phyloP scores from a whole-genome alignment of 2,329 filamentous ascomycete species.

The Fusarium secorum region DNA sequence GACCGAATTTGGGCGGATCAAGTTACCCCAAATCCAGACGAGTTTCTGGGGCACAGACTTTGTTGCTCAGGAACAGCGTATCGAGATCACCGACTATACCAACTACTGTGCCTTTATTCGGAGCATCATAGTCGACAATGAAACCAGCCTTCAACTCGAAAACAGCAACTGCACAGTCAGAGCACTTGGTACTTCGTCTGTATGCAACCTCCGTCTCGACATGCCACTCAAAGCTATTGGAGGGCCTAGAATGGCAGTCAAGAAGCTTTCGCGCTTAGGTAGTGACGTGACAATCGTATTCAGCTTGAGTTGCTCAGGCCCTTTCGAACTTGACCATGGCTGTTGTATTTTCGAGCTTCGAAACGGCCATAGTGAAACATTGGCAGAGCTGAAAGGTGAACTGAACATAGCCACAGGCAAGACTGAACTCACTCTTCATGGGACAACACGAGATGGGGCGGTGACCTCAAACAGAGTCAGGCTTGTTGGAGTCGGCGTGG shows the following conservation, averaged over 20 bases:
- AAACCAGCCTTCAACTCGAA: constrained; percentile 42
- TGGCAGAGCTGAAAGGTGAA: constrained; percentile 43
- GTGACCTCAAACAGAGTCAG: constrained; percentile 31
- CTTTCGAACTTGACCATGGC: constrained; percentile 46
- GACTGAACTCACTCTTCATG: constrained; percentile 43
- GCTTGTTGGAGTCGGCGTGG: constrained; percentile 39
- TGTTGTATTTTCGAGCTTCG: constrained; percentile 45
- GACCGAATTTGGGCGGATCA: constrained; percentile 42
- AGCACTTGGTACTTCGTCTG: constrained; percentile 37
- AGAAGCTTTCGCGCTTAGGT: constrained; percentile 29
- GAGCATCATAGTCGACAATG: constrained; percentile 42
- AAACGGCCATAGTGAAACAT: constrained; percentile 35
- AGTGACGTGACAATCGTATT: constrained; percentile 33
- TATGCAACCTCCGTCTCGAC: constrained; percentile 33
- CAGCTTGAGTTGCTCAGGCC: constrained; percentile 42
- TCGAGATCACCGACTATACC: constrained; percentile 43
- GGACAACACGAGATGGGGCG: constrained; percentile 22
- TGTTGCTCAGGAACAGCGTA: constrained; percentile 38
- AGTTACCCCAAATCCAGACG: constrained; percentile 43
- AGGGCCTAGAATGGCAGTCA: constrained; percentile 36
- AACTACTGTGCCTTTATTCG: constrained; percentile 45
- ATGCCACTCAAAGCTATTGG: constrained; percentile 43
- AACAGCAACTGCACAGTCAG: constrained; percentile 41
- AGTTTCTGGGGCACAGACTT: constrained; percentile 42
- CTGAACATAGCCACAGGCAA: constrained; percentile 42